Evolutionary conservation across 164 flowering plant genomes (phyloP).

Genomic region (Kingdonia uniflora): DNA sequence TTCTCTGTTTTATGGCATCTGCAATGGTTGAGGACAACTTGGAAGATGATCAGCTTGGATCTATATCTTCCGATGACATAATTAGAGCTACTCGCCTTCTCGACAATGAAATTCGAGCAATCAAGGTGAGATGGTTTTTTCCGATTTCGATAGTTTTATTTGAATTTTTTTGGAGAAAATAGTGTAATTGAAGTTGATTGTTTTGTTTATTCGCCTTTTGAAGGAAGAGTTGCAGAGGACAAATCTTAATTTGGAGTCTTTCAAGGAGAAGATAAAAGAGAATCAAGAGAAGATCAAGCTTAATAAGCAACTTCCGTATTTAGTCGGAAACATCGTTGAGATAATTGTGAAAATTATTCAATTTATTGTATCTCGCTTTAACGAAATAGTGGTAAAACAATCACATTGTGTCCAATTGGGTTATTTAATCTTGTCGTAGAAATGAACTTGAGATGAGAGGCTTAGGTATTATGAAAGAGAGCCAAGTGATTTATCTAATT

Average conservation of each 20-base stretch:
- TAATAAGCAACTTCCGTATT: constrained; percentile 80
- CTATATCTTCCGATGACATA: constrained; percentile 71
- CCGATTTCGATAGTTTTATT: too few relatives aligned
- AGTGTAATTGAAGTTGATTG: too few relatives aligned
- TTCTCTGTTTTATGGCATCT: constrained; percentile 49
- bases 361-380: too few relatives aligned
- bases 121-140: constrained; percentile 40
- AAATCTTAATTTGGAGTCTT: constrained; percentile 54
- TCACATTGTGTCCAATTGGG: too few relatives aligned
- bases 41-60: constrained; percentile 70
- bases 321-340: constrained; percentile 87
- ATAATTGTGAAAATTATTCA: too few relatives aligned
- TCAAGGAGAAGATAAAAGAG: constrained; percentile 76
- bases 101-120: constrained; percentile 64
- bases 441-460: too few relatives aligned
- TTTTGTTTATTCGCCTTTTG: too few relatives aligned
- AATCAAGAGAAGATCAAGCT: constrained; percentile 86
- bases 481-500: too few relatives aligned
- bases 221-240: constrained; percentile 79
- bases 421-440: too few relatives aligned
- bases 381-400: too few relatives aligned
- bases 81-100: constrained; percentile 73
- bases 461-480: too few relatives aligned
- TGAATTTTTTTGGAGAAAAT: too few relatives aligned
- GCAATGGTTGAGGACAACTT: constrained; percentile 66